phyloP scores from a whole-genome alignment of 306 rosid genomes.

The Pyrus pyrifolia region DNA sequence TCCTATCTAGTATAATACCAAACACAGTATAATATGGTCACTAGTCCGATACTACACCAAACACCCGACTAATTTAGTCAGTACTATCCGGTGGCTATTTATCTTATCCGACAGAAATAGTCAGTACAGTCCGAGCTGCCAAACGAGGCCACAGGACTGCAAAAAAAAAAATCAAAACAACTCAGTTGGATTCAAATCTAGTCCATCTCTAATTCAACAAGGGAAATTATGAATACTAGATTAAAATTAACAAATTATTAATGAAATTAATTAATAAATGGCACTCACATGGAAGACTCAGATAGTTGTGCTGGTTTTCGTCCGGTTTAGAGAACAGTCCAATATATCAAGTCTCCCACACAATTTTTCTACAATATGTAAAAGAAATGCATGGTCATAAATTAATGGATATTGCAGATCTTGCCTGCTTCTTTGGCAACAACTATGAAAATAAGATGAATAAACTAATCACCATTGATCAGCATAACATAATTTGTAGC shows the following conservation, averaged over 20 bases:
- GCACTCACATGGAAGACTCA: background rate
- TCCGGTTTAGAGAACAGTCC: background rate
- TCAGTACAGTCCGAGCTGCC: no score
- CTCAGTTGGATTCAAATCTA: no score
- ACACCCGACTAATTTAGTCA: no score
- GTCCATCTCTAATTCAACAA: no score
- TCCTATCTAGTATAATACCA: no score
- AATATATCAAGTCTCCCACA: background rate
- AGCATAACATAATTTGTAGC: background rate
- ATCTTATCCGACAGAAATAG: no score
- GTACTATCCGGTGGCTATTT: no score
- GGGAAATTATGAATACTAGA: no score
- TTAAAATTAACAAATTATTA: background rate
- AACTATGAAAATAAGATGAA: background rate
- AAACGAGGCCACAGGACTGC: no score
- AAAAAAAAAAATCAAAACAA: no score
- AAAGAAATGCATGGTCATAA: background rate
- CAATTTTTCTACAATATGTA: background rate
- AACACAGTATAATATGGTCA: no score
- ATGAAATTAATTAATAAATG: background rate
- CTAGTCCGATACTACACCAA: no score
- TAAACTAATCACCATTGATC: background rate
- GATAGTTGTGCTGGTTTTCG: background rate
- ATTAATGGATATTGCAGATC: background rate
- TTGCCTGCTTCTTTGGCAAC: background rate